These are phyloP conservation scores for Mycena kentingensis DNA, from an alignment of 768 basidiomycete species.

Conservation along the genomic window DNA sequence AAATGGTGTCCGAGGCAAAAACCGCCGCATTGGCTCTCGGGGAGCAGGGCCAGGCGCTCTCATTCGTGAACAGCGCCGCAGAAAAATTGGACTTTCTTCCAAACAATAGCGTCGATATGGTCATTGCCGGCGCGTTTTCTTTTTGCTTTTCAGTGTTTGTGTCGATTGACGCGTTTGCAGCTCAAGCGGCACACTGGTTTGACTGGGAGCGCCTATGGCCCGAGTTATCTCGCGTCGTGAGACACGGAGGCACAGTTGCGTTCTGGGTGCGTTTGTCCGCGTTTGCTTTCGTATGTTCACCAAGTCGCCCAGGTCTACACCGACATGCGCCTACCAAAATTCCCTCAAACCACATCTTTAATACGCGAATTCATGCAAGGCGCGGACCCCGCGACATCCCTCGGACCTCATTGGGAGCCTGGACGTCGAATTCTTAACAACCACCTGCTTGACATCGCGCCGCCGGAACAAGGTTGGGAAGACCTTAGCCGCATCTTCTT, in stretches of 20 bases:
- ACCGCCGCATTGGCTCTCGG: conserved; percentile 19
- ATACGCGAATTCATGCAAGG: conserved; percentile 70
- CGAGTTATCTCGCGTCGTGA: conserved; percentile 61
- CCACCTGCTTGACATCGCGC: conserved; percentile 62
- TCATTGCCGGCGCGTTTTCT: conserved; percentile 57
- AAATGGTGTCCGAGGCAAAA: conserved; percentile 66
- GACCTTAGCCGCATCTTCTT: conserved; percentile 59
- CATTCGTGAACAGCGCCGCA: conserved; percentile 42
- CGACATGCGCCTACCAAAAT: conserved; percentile 67
- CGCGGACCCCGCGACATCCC: conserved; percentile 47
- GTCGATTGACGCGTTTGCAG: conserved; percentile 36
- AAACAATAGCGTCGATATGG: conserved; percentile 61
- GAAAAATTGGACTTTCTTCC: conserved; percentile 57
- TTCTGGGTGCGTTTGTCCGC: conserved; percentile 59
- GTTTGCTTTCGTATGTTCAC: neutral
- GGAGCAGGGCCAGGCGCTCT: conserved; percentile 21
- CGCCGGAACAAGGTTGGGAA: conserved; percentile 32
- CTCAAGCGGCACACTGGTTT: conserved; percentile 85
- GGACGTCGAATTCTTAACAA: conserved; percentile 75
- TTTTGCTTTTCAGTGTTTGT: neutral
- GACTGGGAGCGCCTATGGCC: conserved; percentile 73
- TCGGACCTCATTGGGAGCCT: conserved; percentile 81
- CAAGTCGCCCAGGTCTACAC: conserved; percentile 54
- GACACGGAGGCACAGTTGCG: conserved; percentile 64
- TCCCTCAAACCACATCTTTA: conserved; percentile 56